Conservation (phyloP, 768 basidiomycete species). For the Naganishia vaughanmartiniae region DNA sequence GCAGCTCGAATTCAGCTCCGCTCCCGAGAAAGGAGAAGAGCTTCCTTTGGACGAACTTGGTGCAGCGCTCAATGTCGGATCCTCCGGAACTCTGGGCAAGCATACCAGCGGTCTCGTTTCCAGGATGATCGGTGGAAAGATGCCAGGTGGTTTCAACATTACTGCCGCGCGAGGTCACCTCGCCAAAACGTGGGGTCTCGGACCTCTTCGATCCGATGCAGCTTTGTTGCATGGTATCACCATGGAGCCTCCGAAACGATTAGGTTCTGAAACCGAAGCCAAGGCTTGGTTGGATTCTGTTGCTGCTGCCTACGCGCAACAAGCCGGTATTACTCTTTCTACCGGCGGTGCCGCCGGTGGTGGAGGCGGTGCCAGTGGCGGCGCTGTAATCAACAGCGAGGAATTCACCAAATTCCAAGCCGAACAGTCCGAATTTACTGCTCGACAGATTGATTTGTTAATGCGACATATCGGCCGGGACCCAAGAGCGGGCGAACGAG, state of each 20-base stretch:
- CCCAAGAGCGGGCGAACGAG: constrained; percentile 84
- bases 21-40: constrained; percentile 98
- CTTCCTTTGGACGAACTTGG: constrained; percentile 94
- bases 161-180: constrained; percentile 86
- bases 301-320: constrained; percentile 79
- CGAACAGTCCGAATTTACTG: constrained; percentile 86
- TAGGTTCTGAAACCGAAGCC: constrained; percentile 84
- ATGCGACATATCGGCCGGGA: constrained; percentile 96
- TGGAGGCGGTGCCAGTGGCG: constrained; percentile 61
- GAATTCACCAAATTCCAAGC: constrained; percentile 95
- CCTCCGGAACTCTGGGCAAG: constrained; percentile 84
- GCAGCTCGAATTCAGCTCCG: constrained; percentile 87
- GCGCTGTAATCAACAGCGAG: constrained; percentile 92
- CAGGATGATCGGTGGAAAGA: constrained; percentile 88
- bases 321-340: constrained; percentile 78
- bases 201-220: constrained; percentile 79
- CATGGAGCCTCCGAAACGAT: constrained; percentile 88
- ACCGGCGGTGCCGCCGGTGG: constrained; percentile 64
- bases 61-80: constrained; percentile 73
- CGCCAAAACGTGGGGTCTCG: constrained; percentile 92
- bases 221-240: constrained; percentile 88
- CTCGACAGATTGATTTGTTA: constrained; percentile 90
- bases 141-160: constrained; percentile 97
- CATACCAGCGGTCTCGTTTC: constrained; percentile 86
- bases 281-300: constrained; percentile 89